These are phyloP conservation scores for Oryza nivara DNA, from an alignment of 176 grass and related monocot species.

Conservation along the genomic window DNA sequence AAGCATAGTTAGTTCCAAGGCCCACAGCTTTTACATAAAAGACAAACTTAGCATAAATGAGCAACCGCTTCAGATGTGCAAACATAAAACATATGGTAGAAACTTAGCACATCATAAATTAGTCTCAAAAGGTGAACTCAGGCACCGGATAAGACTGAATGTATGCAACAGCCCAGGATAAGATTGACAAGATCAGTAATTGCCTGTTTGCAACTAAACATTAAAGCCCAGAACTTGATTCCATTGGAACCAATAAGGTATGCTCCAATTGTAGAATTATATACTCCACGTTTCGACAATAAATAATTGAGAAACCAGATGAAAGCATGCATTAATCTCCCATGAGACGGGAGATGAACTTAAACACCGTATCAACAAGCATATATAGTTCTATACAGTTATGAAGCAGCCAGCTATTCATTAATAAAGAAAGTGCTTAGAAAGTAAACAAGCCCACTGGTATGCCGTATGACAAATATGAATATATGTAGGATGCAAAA, in stretches of 20 bases:
- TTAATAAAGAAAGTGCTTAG: neutral
- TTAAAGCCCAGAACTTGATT: slow-evolving; percentile 18
- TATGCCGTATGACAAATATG: neutral
- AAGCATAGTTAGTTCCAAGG: neutral
- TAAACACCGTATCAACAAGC: neutral
- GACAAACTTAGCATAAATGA: slow-evolving; percentile 5
- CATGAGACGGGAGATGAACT: neutral
- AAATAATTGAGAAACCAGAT: slow-evolving; percentile 3
- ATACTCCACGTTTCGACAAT: slow-evolving; percentile 3
- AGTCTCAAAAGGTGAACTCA: neutral
- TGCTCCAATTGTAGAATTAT: neutral
- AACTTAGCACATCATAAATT: neutral
- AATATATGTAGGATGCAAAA: slow-evolving; percentile 23
- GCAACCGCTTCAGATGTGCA: neutral
- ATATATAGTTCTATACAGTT: neutral
- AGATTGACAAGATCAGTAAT: neutral
- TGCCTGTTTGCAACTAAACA: neutral
- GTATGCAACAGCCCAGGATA: neutral
- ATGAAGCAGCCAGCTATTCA: neutral
- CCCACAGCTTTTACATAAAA: slow-evolving; percentile 2
- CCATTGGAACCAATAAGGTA: neutral
- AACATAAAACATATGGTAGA: neutral
- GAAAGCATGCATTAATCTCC: neutral
- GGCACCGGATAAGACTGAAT: too few species aligned
- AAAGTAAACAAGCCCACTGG: neutral